Evolutionary conservation across 2,329 filamentous ascomycete species (phyloP), one percentile per base, ranked within the genome.

Genomic region (Zopfia rhizophila): DNA sequence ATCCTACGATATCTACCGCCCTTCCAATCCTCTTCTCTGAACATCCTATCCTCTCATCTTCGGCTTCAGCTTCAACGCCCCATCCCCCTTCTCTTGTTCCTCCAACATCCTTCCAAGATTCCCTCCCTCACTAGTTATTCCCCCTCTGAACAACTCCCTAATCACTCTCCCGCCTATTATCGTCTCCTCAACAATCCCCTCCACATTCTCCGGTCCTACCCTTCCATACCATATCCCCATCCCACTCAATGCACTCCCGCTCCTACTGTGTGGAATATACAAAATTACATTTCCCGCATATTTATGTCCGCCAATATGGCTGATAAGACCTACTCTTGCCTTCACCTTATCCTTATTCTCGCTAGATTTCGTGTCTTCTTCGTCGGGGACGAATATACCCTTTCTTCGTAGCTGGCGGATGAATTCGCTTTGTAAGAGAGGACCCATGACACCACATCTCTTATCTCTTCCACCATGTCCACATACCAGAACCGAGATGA

Each of bases 271-370:
- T 4, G 90, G 90, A 4, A 94, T 68, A 61, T 94, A 94, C 1
- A 94, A 72, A 35, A 94, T 91, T 24, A 93, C 82, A 68, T 95
- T 95, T 1, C 90, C 90, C 0, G 90, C 90, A 66, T 87, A 93
- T 68, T 91, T 92, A 72, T 95, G 90, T 0, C 90, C 90, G 1
- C 90, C 89, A 40, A 95, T 86, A 61, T 95, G 90, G 50, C 86
- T 90, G 43, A 92, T 88, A 42, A 87, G 62, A 0, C 83, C 90
- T 0, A 92, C 81, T 35, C 85, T 75, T 2, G 85, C 88, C 1
- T 74, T 65, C 3, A 16, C 7, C 28, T 25, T 38, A 19, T 17
- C 18, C 45, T 37, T 45, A 21, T 22, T 12, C n/a, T 14, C n/a
- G 12, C 19, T 17, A 4, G 10, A n/a, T 11, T 13, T 23, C 11